A percentile compares a stretch with the other conserved stretches of the same genome.
Conservation (phyloP, 306 rosid species). For the Herpetospermum pedunculosum region DNA sequence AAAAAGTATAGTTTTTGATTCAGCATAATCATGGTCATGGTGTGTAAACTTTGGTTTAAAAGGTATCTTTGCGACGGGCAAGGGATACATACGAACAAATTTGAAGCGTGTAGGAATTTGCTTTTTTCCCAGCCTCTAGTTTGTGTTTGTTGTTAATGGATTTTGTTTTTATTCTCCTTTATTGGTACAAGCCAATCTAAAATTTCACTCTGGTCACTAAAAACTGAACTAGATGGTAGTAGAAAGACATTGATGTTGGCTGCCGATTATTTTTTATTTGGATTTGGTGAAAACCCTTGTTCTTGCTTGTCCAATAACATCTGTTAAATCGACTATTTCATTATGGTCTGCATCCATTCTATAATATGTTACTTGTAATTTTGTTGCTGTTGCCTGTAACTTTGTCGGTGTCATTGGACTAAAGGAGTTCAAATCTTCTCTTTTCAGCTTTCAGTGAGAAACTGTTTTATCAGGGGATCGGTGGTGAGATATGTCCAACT, state of each 20-base stretch:
- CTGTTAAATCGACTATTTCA: neutral
- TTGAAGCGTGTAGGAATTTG: neutral
- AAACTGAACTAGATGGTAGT: no score
- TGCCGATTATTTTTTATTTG: no score
- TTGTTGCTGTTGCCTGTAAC: neutral
- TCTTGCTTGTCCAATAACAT: neutral
- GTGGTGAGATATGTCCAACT: constrained; percentile 95
- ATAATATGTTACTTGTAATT: no score
- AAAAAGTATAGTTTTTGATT: no score
- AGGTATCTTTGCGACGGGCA: neutral
- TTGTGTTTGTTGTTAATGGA: neutral
- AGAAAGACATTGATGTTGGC: no score
- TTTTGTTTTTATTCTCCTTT: neutral
- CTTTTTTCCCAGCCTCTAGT: neutral
- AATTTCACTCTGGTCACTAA: no score
- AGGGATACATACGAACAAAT: neutral
- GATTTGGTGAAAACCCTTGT: no score
- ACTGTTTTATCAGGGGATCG: constrained; percentile 95
- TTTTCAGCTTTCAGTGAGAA: constrained; percentile 89
- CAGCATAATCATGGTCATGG: neutral
- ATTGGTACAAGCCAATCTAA: no score
- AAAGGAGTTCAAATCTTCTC: constrained; percentile 10
- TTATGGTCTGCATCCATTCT: no score
- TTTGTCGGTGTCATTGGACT: neutral
- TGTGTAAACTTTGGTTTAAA: neutral